Conservation (phyloP, 1,139 yeast genomes). For the Magnusiomyces tetraspermus region DNA sequence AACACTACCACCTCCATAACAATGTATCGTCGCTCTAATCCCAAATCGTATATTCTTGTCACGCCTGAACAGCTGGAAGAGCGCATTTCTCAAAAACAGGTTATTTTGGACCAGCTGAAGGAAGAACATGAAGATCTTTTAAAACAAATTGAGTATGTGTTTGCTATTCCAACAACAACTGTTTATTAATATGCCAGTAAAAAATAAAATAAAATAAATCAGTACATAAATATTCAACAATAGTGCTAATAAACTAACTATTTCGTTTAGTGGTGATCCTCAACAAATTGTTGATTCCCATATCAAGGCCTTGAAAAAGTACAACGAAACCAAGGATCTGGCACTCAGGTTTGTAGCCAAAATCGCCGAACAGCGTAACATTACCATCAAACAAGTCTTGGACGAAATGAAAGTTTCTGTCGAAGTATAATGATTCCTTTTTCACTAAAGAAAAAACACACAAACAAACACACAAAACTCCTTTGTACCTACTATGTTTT, state of each 20-base stretch:
- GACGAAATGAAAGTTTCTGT: constrained; percentile 11
- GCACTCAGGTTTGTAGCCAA: constrained; percentile 12
- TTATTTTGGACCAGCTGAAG: neutral
- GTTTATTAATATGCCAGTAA: neutral
- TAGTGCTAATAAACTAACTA: neutral
- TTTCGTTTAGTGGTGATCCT: constrained; percentile 10
- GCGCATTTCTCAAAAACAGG: constrained; percentile 1
- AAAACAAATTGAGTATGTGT: neutral
- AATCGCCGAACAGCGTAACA: constrained; percentile 12
- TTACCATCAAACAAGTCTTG: constrained; percentile 13
- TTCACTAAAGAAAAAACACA: neutral
- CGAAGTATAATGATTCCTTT: neutral
- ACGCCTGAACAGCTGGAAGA: constrained; percentile 4
- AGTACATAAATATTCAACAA: no score
- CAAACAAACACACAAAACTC: neutral
- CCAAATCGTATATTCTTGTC: neutral
- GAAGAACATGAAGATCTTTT: neutral
- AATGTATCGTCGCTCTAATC: neutral
- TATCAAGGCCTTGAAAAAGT: constrained; percentile 9
- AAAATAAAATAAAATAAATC: no score
- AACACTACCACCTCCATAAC: no score
- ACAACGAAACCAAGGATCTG: constrained; percentile 13
- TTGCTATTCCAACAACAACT: neutral
- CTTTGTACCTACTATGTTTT: neutral
- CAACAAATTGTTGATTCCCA: constrained; percentile 10